These are phyloP conservation scores for Backusella morwellensis DNA, from an alignment of 192 early-diverging fungal genomes.

Conservation along the genomic window DNA sequence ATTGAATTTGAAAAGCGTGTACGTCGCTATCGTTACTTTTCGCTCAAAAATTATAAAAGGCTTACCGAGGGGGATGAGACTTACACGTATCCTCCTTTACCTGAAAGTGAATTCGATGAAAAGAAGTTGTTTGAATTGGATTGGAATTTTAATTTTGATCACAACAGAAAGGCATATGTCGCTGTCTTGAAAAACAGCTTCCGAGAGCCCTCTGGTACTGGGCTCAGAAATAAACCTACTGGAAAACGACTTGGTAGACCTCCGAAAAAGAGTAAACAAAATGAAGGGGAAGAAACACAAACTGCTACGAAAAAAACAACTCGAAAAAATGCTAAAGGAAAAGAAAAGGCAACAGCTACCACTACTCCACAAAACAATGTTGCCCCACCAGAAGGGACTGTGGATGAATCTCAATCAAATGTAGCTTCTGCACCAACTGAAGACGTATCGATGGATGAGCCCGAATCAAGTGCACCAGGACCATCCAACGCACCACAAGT, in stretches of 20 bases:
- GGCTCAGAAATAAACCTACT: background rate
- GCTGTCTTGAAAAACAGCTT: background rate
- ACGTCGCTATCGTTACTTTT: conserved; percentile 21
- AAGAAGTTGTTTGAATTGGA: background rate
- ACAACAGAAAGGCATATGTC: background rate
- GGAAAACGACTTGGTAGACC: background rate
- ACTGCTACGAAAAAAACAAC: background rate
- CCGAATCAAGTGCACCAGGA: background rate
- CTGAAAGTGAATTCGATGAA: conserved; percentile 1
- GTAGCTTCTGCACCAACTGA: background rate
- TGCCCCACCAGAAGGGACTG: background rate
- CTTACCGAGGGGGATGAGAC: background rate
- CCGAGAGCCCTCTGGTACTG: background rate
- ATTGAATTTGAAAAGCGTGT: conserved; percentile 23
- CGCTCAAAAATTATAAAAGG: background rate
- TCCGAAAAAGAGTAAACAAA: background rate
- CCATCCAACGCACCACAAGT: background rate
- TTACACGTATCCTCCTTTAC: background rate
- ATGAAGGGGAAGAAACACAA: background rate
- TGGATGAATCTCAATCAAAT: background rate
- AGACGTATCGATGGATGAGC: background rate
- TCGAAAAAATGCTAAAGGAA: background rate
- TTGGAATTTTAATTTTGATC: background rate
- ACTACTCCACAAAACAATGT: background rate
- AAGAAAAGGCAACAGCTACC: background rate